Percentiles rank a stretch among this genome's conserved stretches.
These are phyloP conservation scores for Chionographis japonica DNA, from an alignment of 106 monocot species.

Conservation along the genomic window DNA sequence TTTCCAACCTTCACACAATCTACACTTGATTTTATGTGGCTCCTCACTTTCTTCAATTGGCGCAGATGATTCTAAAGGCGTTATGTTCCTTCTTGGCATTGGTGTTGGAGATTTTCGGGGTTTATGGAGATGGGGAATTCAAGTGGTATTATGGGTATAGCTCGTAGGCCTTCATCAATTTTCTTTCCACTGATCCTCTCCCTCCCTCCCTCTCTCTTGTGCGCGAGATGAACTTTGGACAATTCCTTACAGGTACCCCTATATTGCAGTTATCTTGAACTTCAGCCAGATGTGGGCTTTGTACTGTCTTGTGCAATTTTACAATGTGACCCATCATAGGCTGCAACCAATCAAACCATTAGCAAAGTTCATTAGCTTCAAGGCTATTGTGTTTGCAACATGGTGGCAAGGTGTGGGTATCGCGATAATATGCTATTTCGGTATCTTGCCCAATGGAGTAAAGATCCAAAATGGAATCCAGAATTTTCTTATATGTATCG, in stretches of 20 bases:
- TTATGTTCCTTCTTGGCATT: conserved; percentile 70
- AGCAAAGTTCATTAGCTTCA: conserved; percentile 91
- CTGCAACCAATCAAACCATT: conserved; percentile 64
- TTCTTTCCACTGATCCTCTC: not conserved
- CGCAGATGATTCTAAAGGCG: conserved; percentile 85
- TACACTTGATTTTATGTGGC: not conserved
- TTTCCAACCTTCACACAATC: not conserved
- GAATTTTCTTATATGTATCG: conserved; percentile 84
- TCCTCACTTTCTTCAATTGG: conserved; percentile 10
- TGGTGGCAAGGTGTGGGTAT: conserved; percentile 96
- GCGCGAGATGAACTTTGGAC: not conserved
- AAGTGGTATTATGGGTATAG: conserved; percentile 88
- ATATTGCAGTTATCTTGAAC: conserved; percentile 69
- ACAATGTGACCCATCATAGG: conserved; percentile 69
- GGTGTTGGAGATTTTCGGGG: conserved; percentile 68
- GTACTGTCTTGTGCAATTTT: conserved; percentile 85
- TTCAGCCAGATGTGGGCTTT: conserved; percentile 95
- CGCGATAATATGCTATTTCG: conserved; percentile 64
- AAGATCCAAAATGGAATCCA: conserved; percentile 80
- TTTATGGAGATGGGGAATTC: conserved; percentile 87
- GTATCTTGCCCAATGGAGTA: conserved; percentile 55
- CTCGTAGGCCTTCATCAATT: too few relatives aligned
- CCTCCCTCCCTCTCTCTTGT: not conserved
- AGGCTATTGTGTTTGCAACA: conserved; percentile 89
- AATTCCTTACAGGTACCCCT: conserved; percentile 64